Base-by-base conservation (phyloP, 2,329 filamentous ascomycete genomes). In the Alternaria sp. region DNA sequence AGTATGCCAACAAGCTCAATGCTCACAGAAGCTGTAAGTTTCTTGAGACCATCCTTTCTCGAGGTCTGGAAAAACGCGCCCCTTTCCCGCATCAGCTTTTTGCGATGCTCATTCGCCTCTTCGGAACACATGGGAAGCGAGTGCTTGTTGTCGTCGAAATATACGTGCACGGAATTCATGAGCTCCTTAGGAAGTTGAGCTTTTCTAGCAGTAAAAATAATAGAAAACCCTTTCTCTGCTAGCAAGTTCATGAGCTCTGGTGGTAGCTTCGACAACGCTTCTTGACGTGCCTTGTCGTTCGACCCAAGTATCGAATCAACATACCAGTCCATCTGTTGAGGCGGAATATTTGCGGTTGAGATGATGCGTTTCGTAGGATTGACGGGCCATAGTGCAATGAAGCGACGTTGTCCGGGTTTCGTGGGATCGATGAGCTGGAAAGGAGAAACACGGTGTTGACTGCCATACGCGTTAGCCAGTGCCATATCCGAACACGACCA, bases 361-460 rank as follows among this genome's bases (percentile, higher is more conserved):
- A 85, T 77, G 48, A 88, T 79, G 6, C 80, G 80, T 5, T 75
- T 66, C 29, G 81, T 67, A 0, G 86, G 86, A 62, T 89, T 86
- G 2, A 89, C 82, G 2, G 89, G 79, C 69, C 83, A 88, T 37
- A 89, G 77, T 0, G 83, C 83, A 0, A 88, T 73, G 54, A 88
- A 83, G 62, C 84, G 83, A 13, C 83, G 77, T 66, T 88, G 83
- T 2, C 86, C 86, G 0, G 83, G 80, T 55, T 80, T 81, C 0
- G 80, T 81, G 0, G 67, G 67, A 60, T 89, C 83, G 28, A 68
- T 67, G 9, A 87, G 78, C 13, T 74, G 61, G 72, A 88, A 86
- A 2, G 82, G 46, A 1, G 63, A 66, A 10, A 73, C 67, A 28
- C 64, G 55, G 28, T 73, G 68, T 41, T 71, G 69, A 26, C 54